Evolutionary conservation across 2,329 filamentous ascomycete genomes (phyloP).

Genomic region (Cytospora mali): DNA sequence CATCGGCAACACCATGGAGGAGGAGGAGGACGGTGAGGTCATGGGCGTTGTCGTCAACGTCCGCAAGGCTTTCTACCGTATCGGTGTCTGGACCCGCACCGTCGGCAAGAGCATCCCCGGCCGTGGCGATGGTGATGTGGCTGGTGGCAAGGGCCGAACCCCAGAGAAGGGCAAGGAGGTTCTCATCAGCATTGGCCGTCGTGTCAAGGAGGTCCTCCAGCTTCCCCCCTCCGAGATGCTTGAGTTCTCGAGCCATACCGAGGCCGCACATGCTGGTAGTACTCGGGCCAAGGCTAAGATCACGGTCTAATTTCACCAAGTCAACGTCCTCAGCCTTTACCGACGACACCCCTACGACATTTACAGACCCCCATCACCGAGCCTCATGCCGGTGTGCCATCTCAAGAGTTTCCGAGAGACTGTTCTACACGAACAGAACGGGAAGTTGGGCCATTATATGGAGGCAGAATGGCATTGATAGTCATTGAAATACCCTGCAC

Average conservation of each 20-base stretch:
- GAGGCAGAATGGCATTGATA: conserved; percentile 16
- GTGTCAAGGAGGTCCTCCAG: conserved; percentile 91
- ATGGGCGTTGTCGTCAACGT: conserved; percentile 99
- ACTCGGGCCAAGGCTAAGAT: conserved; percentile 96
- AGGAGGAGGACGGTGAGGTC: conserved; percentile 91
- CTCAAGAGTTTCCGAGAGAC: neutral
- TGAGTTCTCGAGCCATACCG: conserved; percentile 96
- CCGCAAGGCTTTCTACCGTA: conserved; percentile 95
- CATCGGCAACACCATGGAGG: conserved; percentile 96
- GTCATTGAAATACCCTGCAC: conserved; percentile 22
- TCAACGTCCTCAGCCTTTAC: conserved; percentile 8
- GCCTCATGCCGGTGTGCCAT: neutral
- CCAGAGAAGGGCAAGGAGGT: conserved; percentile 83
- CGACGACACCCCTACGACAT: conserved; percentile 9
- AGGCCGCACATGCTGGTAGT: conserved; percentile 89
- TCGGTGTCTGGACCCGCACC: conserved; percentile 95
- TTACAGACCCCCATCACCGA: neutral
- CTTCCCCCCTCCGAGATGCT: conserved; percentile 75
- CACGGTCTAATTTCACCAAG: conserved; percentile 61
- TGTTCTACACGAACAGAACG: neutral
- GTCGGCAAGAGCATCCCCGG: conserved; percentile 81
- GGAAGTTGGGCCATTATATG: neutral
- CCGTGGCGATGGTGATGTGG: conserved; percentile 71
- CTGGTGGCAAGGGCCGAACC: conserved; percentile 76
- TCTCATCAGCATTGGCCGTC: conserved; percentile 79